Base-by-base conservation (phyloP, 345 rosid species). In the Brassica cretica region DNA sequence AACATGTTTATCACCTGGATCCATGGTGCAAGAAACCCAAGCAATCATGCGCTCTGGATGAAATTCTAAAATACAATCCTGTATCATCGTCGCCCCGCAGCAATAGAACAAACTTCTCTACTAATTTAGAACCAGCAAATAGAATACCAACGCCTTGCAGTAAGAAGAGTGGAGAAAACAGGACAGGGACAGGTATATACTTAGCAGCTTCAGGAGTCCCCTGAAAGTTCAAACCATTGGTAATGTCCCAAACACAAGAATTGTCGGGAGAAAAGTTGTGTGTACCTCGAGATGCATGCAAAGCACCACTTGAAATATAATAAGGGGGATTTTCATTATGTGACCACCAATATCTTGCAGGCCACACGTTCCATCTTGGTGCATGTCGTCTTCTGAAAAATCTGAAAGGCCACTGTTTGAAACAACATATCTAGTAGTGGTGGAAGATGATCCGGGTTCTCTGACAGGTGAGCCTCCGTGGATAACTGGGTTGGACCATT, bases 281-380 rank as follows among this genome's bases (percentile, higher is more conserved):
- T 77, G 66, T 77, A 95, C 99, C 99, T 88, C 94, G 84, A 95
- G 82, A 73, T 70, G 86, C 99, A 95, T 93, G 83, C 96, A 95
- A 60, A 95, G 97, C 74, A 93, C 87, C 71, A 93, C 87, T 81
- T 95, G 98, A 76, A 93, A 95, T 72, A 84, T 87, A 78, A 94
- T 81, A 65, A 95, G 30, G 12, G 98, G 97, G 81, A 95, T 73
- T 84, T 95, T 95, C 90, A 95, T 87, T 30, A 95, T 75, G 81
- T 95, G 97, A 72, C 98, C 99, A 63, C 99, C 99, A 83, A 95
- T 86, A 70, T 93, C 97, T 83, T 90, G 93, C 66, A 91, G 80
- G 67, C 94, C 87, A 56, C 99, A 95, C 32, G 87, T 76, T 75
- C 86, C 81, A 70, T 87, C 92, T 73, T 76, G 88, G 81, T 75